Percentiles rank a stretch among this genome's conserved stretches.
phyloP scores from a whole-genome alignment of 2,329 filamentous ascomycete species.

The Colletotrichum lentis region DNA sequence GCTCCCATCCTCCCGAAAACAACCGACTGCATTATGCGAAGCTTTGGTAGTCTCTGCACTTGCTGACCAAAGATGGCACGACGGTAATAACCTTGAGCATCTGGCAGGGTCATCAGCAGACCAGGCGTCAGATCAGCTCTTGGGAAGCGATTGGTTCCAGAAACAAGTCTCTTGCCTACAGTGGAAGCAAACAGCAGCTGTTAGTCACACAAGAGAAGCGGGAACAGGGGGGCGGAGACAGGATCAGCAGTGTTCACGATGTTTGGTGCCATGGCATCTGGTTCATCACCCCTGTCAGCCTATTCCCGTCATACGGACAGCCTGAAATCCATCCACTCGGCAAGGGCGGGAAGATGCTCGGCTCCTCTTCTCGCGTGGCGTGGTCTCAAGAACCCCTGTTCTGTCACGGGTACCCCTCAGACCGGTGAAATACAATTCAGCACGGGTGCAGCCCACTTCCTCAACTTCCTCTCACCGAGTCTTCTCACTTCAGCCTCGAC shows the following conservation, averaged over 20 bases:
- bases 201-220: conserved; percentile 30
- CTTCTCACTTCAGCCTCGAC: conserved; percentile 51
- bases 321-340: conserved; percentile 38
- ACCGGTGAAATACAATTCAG: conserved; percentile 54
- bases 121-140: background rate
- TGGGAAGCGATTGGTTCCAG: background rate
- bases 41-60: background rate
- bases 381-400: conserved; percentile 43
- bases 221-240: conserved; percentile 25
- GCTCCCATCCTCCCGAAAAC: conserved; percentile 17
- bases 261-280: conserved; percentile 25
- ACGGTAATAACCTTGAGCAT: background rate
- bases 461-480: conserved; percentile 52
- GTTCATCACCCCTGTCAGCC: conserved; percentile 27
- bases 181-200: conserved; percentile 26
- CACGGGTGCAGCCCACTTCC: conserved; percentile 47
- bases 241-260: conserved; percentile 36
- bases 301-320: conserved; percentile 36
- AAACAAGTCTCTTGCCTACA: background rate
- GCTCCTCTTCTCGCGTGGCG: conserved; percentile 40
- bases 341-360: conserved; percentile 38
- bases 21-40: conserved; percentile 8
- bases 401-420: conserved; percentile 51
- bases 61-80: background rate
- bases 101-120: conserved; percentile 19